Conservation (phyloP, 139 green algal genomes). For the Chlamydomonas sp. region DNA sequence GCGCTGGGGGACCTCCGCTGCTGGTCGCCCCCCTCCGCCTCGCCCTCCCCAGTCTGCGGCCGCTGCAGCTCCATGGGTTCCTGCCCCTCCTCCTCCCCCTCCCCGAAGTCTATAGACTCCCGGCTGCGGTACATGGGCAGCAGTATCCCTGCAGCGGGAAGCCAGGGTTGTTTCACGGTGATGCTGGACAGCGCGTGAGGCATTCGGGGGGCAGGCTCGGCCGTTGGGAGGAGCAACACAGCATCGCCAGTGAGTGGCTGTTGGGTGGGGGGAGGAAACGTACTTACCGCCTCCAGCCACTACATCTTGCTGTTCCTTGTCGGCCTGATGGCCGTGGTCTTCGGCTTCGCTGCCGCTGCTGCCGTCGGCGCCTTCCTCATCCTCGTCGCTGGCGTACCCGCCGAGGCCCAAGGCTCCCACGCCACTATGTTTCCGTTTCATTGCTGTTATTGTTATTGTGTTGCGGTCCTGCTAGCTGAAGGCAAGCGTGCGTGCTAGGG, state of each 20-base stretch:
- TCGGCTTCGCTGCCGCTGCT: neutral
- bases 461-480: too few species aligned
- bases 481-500: too few species aligned
- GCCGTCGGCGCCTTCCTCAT: neutral
- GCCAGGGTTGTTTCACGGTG: too few species aligned
- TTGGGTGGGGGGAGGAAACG: neutral
- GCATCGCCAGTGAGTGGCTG: neutral
- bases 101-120: conserved; percentile 5
- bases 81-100: neutral
- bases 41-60: too few species aligned
- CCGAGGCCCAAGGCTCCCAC: conserved; percentile 27
- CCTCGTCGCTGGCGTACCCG: conserved; percentile 25
- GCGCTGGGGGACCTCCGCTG: too few species aligned
- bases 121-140: conserved; percentile 10
- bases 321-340: neutral
- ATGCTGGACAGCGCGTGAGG: neutral
- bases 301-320: neutral
- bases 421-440: conserved; percentile 18
- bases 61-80: neutral
- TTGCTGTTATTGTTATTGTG: neutral
- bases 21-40: too few species aligned
- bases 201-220: neutral
- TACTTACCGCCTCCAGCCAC: neutral
- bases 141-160: neutral
- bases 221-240: neutral